A percentile compares a stretch with the other conserved stretches of the same genome.
These are phyloP conservation scores for Tylopilus felleus DNA, from an alignment of 768 basidiomycete genomes.

Conservation along the genomic window DNA sequence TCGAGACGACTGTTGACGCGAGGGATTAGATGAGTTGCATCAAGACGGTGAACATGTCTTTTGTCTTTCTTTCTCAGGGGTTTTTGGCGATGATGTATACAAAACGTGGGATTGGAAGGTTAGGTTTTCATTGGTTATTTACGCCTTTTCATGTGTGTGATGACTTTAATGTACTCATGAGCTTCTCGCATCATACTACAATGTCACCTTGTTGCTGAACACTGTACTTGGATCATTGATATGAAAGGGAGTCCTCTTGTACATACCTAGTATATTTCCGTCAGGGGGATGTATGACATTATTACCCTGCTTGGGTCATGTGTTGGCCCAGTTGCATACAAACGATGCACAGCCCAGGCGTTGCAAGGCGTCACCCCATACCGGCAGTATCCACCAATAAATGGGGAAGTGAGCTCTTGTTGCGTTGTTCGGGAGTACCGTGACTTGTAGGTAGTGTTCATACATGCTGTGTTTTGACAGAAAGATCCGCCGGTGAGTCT, in stretches of 20 bases:
- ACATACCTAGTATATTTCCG: too few relatives aligned
- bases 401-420: background rate
- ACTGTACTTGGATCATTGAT: background rate
- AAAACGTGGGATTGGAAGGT: background rate
- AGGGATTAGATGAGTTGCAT: slow-evolving; percentile 8
- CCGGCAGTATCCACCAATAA: background rate
- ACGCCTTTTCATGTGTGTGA: slow-evolving; percentile 10
- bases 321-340: background rate
- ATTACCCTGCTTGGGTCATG: too few relatives aligned
- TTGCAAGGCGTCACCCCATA: background rate
- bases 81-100: background rate
- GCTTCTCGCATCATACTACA: background rate
- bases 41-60: background rate
- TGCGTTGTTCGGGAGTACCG: background rate
- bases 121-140: background rate
- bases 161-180: slow-evolving; percentile 8
- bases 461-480: background rate
- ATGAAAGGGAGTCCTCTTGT: background rate
- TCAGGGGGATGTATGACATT: too few relatives aligned
- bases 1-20: slow-evolving; percentile 7
- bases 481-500: background rate
- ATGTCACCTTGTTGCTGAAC: background rate
- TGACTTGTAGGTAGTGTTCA: background rate
- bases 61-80: background rate
- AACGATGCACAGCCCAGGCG: background rate